Conservation (phyloP, 2,329 filamentous ascomycete genomes). For the Blastomyces gilchristii region DNA sequence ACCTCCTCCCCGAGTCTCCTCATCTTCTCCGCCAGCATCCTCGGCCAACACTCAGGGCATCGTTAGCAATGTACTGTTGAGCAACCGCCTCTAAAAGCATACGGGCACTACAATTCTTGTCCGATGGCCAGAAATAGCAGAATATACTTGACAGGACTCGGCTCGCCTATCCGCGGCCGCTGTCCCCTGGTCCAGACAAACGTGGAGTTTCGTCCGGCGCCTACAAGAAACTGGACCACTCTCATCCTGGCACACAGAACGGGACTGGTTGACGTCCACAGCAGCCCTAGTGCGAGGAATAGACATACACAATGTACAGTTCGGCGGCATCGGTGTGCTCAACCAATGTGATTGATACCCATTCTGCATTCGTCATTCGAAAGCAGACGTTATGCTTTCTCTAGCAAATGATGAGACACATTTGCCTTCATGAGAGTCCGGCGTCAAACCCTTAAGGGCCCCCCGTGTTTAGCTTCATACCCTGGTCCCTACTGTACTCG, state of each 20-base stretch:
- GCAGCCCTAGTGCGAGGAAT: neutral
- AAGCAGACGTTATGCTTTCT: neutral
- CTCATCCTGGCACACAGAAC: neutral
- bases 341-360: conserved; percentile 5
- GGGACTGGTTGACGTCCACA: neutral
- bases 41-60: neutral
- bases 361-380: conserved; percentile 3
- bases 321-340: conserved; percentile 2
- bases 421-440: conserved; percentile 7
- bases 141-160: neutral
- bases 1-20: neutral
- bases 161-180: neutral
- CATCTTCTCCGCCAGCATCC: neutral
- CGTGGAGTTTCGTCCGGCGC: neutral
- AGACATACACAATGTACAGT: neutral
- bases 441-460: conserved; percentile 11
- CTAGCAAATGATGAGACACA: conserved; percentile 11
- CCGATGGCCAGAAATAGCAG: neutral
- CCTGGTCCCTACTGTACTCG: conserved; percentile 1
- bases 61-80: neutral
- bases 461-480: conserved; percentile 8
- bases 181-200: neutral
- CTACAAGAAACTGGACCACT: neutral
- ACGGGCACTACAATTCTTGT: neutral
- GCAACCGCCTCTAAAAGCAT: neutral